phyloP scores from a whole-genome alignment of 179 eudicot genomes.

The Camellia oleifera region DNA sequence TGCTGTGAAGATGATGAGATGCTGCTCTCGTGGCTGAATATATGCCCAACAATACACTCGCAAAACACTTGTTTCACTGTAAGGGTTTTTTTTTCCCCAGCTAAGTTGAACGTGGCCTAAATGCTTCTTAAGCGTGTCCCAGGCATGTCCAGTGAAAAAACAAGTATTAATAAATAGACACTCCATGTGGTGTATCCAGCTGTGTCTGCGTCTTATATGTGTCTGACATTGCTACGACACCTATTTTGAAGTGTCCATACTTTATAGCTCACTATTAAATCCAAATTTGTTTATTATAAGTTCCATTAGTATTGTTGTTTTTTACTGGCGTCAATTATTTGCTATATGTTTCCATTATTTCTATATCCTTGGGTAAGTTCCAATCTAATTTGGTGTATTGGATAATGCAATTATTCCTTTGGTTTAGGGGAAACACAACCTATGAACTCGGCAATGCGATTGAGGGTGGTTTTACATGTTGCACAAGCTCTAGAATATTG shows the following conservation, averaged over 20 bases:
- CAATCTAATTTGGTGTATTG: neutral
- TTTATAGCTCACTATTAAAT: no score
- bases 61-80: conserved; percentile 70
- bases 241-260: no score
- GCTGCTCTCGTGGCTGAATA: conserved; percentile 54
- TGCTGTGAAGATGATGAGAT: conserved; percentile 59
- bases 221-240: no score
- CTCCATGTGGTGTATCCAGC: no score
- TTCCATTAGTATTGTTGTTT: neutral
- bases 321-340: neutral
- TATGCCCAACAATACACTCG: conserved; percentile 61
- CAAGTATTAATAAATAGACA: no score
- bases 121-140: neutral
- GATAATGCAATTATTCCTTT: neutral
- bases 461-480: conserved; percentile 51
- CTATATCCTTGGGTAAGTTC: conserved; percentile 2
- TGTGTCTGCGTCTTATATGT: no score
- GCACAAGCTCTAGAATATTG: conserved; percentile 55
- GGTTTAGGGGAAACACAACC: conserved; percentile 55
- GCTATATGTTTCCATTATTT: neutral
- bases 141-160: no score
- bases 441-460: conserved; percentile 58
- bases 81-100: conserved; percentile 16
- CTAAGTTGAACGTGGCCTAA: neutral
- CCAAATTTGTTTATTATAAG: neutral